phyloP scores from a whole-genome alignment of 2,329 filamentous ascomycete species.

The Metarhizium robertsii region DNA sequence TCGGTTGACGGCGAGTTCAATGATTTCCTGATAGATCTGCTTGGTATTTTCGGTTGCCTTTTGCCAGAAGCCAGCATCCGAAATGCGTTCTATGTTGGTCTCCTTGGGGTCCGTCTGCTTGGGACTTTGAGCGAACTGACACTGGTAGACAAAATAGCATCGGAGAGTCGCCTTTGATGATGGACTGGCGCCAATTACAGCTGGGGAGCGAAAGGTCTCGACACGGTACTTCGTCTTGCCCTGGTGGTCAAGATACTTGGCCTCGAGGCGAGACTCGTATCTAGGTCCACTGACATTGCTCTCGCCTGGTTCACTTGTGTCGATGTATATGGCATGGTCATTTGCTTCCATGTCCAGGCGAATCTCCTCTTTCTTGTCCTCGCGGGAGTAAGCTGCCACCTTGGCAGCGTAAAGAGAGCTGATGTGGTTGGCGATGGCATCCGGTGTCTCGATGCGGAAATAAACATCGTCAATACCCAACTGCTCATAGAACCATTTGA shows the following conservation, averaged over 20 bases:
- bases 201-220: constrained; percentile 92
- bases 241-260: constrained; percentile 85
- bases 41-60: constrained; percentile 96
- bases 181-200: constrained; percentile 58
- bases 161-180: constrained; percentile 74
- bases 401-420: constrained; percentile 96
- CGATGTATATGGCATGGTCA: constrained; percentile 97
- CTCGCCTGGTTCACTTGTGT: constrained; percentile 85
- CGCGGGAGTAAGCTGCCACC: constrained; percentile 82
- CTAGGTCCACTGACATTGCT: constrained; percentile 69
- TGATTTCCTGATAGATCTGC: constrained; percentile 89
- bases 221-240: constrained; percentile 74
- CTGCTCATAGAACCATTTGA: constrained; percentile 95
- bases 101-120: constrained; percentile 66
- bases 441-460: constrained; percentile 81
- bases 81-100: constrained; percentile 83
- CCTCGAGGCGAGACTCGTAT: constrained; percentile 88
- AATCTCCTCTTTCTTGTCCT: constrained; percentile 92
- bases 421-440: constrained; percentile 86
- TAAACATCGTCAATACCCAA: constrained; percentile 98
- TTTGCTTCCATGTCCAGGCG: constrained; percentile 88
- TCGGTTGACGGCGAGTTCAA: constrained; percentile 71
- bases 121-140: constrained; percentile 69
- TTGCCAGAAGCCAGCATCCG: constrained; percentile 86
- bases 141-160: constrained; percentile 99